Base-by-base conservation (phyloP, 1,284 basidiomycete species). In the Flammula alnicola region DNA sequence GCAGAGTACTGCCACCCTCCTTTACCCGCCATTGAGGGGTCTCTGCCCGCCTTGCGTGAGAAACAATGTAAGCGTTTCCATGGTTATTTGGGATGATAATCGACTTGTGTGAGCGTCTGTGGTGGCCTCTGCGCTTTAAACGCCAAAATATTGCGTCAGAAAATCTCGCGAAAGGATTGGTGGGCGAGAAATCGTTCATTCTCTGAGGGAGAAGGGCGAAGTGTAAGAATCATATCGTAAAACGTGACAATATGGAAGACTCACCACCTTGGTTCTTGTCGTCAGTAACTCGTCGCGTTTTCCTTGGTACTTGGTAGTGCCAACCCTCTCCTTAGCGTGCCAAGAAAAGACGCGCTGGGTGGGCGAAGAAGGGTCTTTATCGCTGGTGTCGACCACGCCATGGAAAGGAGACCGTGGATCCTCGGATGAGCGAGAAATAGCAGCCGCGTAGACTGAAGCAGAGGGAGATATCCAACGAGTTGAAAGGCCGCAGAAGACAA, bases 401-500 rank as follows among this genome's bases (percentile, higher is more conserved):
- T 14, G 26, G 25, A 32, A 27, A 16, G 44, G 32, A 44, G 42
- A 41, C 14, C 23, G 35, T 23, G 42, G 29, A n/a, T 51, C 48
- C 9, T 30, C 27, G 41, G 60, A 44, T 37, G 58, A 55, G 26
- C 65, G 68, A 19, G 61, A 52, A 19, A 67, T 68, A 9, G 70
- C 70, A 19, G 68, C 76, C 47, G 73, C 67, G 16, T 65, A 64
- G 23, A 72, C 65, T 6, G 68, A 45, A 41, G 67, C 32, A 44
- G 58, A 51, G 25, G 66, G 57, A 26, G 73, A 68, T 27, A 77
- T 38, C 20, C 73, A 69, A 30, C 75, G 49, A 35, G 74, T 68
- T 23, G 77, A 72, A 31, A 79, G 63, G 43, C 68, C 63, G 55
- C 74, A 68, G 44, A 78, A 65, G 23, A 71, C 63, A 47, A 74